A percentile compares a stretch with the other conserved stretches of the same genome.
Conservation (phyloP, 2,329 filamentous ascomycete genomes). For the Raffaelea ambrosiae region DNA sequence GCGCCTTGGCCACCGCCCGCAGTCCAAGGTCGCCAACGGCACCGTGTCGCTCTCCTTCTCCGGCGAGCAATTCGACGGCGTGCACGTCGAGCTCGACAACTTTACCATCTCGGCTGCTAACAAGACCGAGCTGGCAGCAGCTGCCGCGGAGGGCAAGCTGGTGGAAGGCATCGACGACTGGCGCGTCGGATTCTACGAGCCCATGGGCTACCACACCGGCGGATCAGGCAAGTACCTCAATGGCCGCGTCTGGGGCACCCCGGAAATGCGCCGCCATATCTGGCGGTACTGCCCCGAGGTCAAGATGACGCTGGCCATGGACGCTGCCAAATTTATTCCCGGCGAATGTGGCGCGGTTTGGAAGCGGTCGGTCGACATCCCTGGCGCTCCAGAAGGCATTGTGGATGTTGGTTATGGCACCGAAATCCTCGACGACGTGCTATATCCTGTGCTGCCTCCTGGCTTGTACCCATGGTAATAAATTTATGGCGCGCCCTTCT, state of each 20-base stretch:
- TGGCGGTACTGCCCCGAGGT: slow-evolving; percentile 52
- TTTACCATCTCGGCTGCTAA: slow-evolving; percentile 14
- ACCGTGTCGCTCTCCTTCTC: slow-evolving; percentile 39
- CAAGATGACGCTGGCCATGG: slow-evolving; percentile 49
- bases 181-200: slow-evolving; percentile 44
- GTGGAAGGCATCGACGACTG: slow-evolving; percentile 38
- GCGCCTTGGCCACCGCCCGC: slow-evolving; percentile 39
- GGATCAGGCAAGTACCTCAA: slow-evolving; percentile 37
- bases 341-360: slow-evolving; percentile 36
- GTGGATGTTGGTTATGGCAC: slow-evolving; percentile 25
- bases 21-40: slow-evolving; percentile 41
- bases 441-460: slow-evolving; percentile 30
- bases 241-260: slow-evolving; percentile 38
- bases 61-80: slow-evolving; percentile 37
- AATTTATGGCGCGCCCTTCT: neutral
- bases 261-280: slow-evolving; percentile 37
- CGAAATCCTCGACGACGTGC: slow-evolving; percentile 30
- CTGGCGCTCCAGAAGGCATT: slow-evolving; percentile 10
- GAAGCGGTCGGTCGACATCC: slow-evolving; percentile 28
- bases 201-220: slow-evolving; percentile 51
- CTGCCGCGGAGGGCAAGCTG: slow-evolving; percentile 21
- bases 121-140: slow-evolving; percentile 17
- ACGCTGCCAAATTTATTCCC: slow-evolving; percentile 40
- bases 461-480: slow-evolving; percentile 24
- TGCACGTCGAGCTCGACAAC: slow-evolving; percentile 15